These are phyloP conservation scores for Penicillium turbatum DNA, from an alignment of 495 filamentous ascomycete species.

Conservation along the genomic window DNA sequence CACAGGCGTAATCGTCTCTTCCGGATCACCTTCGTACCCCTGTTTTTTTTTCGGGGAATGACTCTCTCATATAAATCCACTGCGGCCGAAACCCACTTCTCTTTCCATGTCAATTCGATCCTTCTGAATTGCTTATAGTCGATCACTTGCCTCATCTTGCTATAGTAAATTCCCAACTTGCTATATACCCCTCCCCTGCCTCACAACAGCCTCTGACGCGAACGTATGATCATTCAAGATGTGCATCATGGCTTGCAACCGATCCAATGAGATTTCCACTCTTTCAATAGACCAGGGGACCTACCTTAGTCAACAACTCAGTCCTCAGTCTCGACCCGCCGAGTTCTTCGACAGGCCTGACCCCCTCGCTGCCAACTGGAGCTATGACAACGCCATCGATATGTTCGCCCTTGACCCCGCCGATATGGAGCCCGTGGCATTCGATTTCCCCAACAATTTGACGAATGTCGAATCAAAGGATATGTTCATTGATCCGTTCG, in stretches of 20 bases:
- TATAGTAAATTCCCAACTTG: not conserved
- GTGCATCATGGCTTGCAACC: constrained; percentile 24
- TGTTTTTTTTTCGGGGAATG: constrained; percentile 1
- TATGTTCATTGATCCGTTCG: constrained; percentile 35
- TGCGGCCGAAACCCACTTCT: constrained; percentile 3
- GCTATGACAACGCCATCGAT: constrained; percentile 41
- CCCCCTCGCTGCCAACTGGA: constrained; percentile 41
- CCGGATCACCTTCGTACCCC: constrained; percentile 7
- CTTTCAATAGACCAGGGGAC: constrained; percentile 19
- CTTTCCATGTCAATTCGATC: constrained; percentile 4
- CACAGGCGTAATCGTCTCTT: constrained; percentile 15
- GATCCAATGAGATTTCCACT: constrained; percentile 16
- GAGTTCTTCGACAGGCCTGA: constrained; percentile 27
- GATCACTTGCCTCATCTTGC: not conserved
- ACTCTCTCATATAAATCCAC: constrained; percentile 15
- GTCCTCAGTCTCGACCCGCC: constrained; percentile 22
- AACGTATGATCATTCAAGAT: constrained; percentile 11
- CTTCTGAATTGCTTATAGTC: constrained; percentile 1
- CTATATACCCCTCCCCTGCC: constrained; percentile 4
- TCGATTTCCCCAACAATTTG: constrained; percentile 36
- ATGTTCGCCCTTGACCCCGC: constrained; percentile 37
- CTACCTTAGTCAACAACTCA: constrained; percentile 25
- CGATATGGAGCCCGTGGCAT: constrained; percentile 32
- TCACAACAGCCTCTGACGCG: not conserved
- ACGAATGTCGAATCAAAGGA: constrained; percentile 34